Evolutionary conservation across 1,284 basidiomycete species (phyloP), one percentile per base, ranked within the genome.

Genomic region (Peniophora sp.): DNA sequence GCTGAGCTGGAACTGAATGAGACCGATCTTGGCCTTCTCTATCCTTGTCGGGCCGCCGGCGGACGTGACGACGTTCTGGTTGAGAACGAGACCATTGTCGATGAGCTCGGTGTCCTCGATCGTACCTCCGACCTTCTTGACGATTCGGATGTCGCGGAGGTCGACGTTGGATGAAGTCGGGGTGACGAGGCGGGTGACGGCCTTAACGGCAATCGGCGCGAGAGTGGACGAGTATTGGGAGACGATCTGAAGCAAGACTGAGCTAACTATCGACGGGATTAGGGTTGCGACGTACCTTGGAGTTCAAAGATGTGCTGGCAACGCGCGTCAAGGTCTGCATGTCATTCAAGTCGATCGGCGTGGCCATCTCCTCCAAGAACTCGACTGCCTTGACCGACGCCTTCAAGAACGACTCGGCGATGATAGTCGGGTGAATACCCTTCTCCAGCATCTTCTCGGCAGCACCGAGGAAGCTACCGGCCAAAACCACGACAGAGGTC

Each of bases 31-130:
- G 47, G 97, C 97, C 71, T 98, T 99, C 69, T 99, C 96, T 70
- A 99, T 85, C 51, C 97, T 81, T 8, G 90, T 92, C 6, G 94
- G 96, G 39, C 97, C 97, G 54, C 95, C 95, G 50, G 90, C 93
- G 47, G 89, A 81, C 11, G 82, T 79, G 53, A 98, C 83, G 46
- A 96, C 95, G 59, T 90, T 94, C 74, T 99, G 97, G 67, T 97
- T 94, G 55, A 99, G 76, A 6, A 97, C 94, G 49, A 99, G 86
- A 53, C 97, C 97, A 16, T 41, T 41, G 56, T 98, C 94, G 46
- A 99, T 83, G 24, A 99, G 81, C 64, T 98, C 93, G 0, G 97
- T 99, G 69, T 99, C 97, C 67, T 99, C 97, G 56, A 99, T 99
- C 2, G 97, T 99, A 45, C 97, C 97, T 38, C 97, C 97, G 49